Conservation (phyloP, 306 rosid genomes). For the Sphenostylis stenocarpa region DNA sequence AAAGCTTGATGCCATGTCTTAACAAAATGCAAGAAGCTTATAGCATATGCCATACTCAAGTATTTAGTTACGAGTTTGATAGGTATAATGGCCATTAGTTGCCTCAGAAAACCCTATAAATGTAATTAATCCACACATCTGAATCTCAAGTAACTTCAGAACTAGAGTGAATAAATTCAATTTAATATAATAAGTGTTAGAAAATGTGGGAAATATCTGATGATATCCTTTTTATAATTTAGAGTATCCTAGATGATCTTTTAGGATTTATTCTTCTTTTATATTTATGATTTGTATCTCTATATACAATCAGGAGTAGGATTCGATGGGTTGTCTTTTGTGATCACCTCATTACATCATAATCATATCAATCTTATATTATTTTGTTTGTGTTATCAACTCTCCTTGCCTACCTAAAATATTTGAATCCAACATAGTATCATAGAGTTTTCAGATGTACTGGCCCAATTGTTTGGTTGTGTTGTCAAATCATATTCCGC, state of each 20-base stretch:
- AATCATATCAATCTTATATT: background rate
- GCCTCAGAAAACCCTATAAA: conserved; percentile 8
- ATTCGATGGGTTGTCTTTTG: background rate
- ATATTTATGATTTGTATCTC: background rate
- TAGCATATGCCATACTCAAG: background rate
- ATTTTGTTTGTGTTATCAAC: background rate
- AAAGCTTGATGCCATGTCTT: conserved; percentile 10
- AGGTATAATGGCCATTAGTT: background rate
- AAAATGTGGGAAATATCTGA: background rate
- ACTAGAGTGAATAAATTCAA: conserved; percentile 7
- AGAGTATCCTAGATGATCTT: background rate
- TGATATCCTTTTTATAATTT: background rate
- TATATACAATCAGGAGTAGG: background rate
- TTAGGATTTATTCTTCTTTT: background rate
- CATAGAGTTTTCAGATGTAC: too few species aligned
- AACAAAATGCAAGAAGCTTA: conserved; percentile 4
- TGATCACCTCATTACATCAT: background rate
- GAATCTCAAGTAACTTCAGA: conserved; percentile 24
- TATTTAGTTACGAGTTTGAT: background rate
- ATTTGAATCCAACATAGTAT: background rate
- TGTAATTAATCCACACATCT: conserved; percentile 10
- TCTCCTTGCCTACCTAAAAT: background rate
- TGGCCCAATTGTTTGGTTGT: too few species aligned
- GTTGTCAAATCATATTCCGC: too few species aligned
- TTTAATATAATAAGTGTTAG: background rate